Base-by-base conservation (phyloP, 2,329 filamentous ascomycete genomes). In the Fusarium napiforme region DNA sequence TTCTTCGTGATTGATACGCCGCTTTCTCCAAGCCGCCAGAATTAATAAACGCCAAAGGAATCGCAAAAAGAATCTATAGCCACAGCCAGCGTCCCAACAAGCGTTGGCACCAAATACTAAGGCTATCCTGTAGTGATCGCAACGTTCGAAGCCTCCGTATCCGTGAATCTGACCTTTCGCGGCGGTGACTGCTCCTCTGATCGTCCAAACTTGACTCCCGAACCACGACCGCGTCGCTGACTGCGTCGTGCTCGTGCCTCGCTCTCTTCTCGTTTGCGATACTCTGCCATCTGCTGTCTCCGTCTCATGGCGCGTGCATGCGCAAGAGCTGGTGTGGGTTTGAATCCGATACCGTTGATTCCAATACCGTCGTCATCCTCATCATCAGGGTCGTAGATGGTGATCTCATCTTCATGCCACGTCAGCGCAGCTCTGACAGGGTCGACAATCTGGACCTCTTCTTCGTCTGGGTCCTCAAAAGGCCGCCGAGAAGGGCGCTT, bases 331-430 rank as follows among this genome's bases (percentile, higher is more conserved):
- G 90, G 85, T 0, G 89, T 91, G 5, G 90, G 90, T 75, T 86
- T 89, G 81, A 92, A 92, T 2, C 90, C 90, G 67, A 92, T 89
- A 9, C 90, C 90, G 78, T 92, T 92, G 76, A 92, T 89, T 28
- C 90, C 90, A 7, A 87, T 88, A 57, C 90, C 90, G 76, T 92
- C 90, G 75, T 92, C 90, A 71, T 92, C 90, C 70, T 88, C 85
- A 77, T 92, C 90, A 45, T 89, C 84, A 1, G 89, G 88, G 73
- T 91, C 88, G 79, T 92, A 90, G 34, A 91, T 85, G 4, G 90
- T 92, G 68, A 92, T 92, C 77, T 92, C 90, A 73, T 92, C 87
- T 72, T 91, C 89, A 75, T 90, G 89, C 90, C 90, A 92, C 4
- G 90, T 92, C 59, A 92, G 82, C 6, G 89, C 86, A 11, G 89